Evolutionary conservation across 2,329 filamentous ascomycete genomes (phyloP), one percentile per base, ranked within the genome.

Genomic region (Plectosphaerella cucumerina): DNA sequence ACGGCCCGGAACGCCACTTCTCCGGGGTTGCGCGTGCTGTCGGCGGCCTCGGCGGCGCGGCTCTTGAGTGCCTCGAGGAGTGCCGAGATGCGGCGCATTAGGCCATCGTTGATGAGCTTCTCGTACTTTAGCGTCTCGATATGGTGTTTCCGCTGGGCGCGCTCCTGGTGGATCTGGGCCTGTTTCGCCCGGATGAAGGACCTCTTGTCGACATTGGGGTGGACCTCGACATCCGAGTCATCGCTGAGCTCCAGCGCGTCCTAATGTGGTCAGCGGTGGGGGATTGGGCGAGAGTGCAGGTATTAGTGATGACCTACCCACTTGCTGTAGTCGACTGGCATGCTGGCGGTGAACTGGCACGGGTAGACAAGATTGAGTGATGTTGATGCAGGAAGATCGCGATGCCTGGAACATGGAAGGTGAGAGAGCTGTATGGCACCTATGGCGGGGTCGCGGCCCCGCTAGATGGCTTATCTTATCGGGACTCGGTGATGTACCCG

Each of bases 141-240:
- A 64, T 96, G 87, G 61, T 89, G 85, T 66, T 88, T 90, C 51
- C 94, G 87, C 63, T 95, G 87, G 59, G 85, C 78, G 50, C 94
- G 87, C 67, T 97, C 87, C 65, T 92, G 85, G 70, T 99, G 94
- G 62, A 99, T 99, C 73, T 99, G 92, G 61, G 86, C 87, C 75
- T 97, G 94, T 74, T 99, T 99, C 58, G 94, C 95, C 58, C 93
- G 90, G 69, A 99, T 99, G 71, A 99, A 99, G 54, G 93, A 97
- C 48, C 87, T 84, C 71, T 99, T 99, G 75, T 99, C 94, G 67
- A 99, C 94, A 67, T 99, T 99, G 54, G 94, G 94, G 71, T 99
- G 94, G 48, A 97, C 94, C 74, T 99, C 94, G 62, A 99, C 86
- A 65, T 99, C 94, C 48, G 91, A 97, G 72, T 99, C 94, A 71